Conservation (phyloP, 805 yeast species). For the Myxozyma nipponensis region DNA sequence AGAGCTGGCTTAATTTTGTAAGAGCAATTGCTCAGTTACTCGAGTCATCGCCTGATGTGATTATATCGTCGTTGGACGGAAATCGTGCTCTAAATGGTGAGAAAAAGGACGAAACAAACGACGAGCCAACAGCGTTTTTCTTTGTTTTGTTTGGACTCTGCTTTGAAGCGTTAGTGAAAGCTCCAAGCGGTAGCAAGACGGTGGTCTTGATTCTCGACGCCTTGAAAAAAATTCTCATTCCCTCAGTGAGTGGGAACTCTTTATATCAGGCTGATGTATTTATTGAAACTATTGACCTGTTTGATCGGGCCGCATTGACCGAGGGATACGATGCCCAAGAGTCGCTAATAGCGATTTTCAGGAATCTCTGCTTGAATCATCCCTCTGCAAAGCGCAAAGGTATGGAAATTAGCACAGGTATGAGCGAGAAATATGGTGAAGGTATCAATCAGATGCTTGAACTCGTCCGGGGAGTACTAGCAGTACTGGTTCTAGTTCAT, state of each 20-base stretch:
- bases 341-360: constrained; percentile 53
- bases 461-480: constrained; percentile 62
- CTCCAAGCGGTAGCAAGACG: constrained; percentile 31
- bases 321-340: constrained; percentile 48
- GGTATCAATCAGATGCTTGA: constrained; percentile 82
- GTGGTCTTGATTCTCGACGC: constrained; percentile 45
- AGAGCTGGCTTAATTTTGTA: constrained; percentile 72
- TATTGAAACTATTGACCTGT: constrained; percentile 67
- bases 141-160: constrained; percentile 82
- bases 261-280: constrained; percentile 66
- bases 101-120: constrained; percentile 28
- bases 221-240: constrained; percentile 53
- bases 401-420: constrained; percentile 14
- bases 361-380: constrained; percentile 50
- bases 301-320: constrained; percentile 66
- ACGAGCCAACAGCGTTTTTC: constrained; percentile 48
- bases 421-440: constrained; percentile 44
- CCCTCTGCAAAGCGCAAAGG: constrained; percentile 32
- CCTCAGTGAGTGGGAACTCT: constrained; percentile 53
- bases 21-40: constrained; percentile 68
- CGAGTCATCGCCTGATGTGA: constrained; percentile 46
- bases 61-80: constrained; percentile 53
- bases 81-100: constrained; percentile 38
- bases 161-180: constrained; percentile 62
- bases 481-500: constrained; percentile 55